Percentiles rank a stretch among this genome's conserved stretches.
Evolutionary conservation across 1,139 yeast genomes (phyloP).

Genomic region (Wickerhamiella infanticola): DNA sequence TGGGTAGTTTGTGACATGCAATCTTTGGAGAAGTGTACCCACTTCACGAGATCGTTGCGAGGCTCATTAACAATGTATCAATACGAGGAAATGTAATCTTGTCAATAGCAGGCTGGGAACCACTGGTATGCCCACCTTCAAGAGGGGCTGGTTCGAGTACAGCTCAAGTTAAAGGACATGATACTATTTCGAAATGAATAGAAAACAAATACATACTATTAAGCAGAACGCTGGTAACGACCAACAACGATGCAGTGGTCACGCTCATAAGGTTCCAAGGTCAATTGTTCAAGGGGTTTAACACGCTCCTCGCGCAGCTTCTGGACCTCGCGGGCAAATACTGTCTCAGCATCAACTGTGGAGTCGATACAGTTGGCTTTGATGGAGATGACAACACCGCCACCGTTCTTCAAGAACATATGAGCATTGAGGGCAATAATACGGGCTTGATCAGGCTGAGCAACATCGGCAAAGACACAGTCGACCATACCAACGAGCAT

Average conservation of each 20-base stretch:
- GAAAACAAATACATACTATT: slow-evolving; percentile 1
- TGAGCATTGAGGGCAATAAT: slow-evolving; percentile 96
- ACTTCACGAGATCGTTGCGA: too few species aligned
- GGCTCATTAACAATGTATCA: too few species aligned
- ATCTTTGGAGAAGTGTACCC: too few species aligned
- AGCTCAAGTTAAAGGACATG: not conserved
- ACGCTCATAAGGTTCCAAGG: slow-evolving; percentile 98
- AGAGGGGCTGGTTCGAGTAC: not conserved
- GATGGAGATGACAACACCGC: slow-evolving; percentile 95
- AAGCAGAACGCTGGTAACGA: slow-evolving; percentile 82
- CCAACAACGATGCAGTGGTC: slow-evolving; percentile 99
- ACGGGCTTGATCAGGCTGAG: slow-evolving; percentile 99
- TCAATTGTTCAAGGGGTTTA: slow-evolving; percentile 95
- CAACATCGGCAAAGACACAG: slow-evolving; percentile 97
- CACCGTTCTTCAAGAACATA: slow-evolving; percentile 93
- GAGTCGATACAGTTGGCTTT: slow-evolving; percentile 99
- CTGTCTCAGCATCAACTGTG: slow-evolving; percentile 97
- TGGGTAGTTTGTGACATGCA: too few species aligned
- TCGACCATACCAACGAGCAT: slow-evolving; percentile 98
- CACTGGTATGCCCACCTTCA: not conserved
- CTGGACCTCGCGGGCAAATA: slow-evolving; percentile 97
- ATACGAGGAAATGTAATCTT: too few species aligned
- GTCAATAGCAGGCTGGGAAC: too few species aligned
- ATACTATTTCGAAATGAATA: not conserved
- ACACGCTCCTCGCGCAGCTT: slow-evolving; percentile 97